phyloP scores from a whole-genome alignment of 2,329 filamentous ascomycete species.

The Emericellopsis cladophorae region DNA sequence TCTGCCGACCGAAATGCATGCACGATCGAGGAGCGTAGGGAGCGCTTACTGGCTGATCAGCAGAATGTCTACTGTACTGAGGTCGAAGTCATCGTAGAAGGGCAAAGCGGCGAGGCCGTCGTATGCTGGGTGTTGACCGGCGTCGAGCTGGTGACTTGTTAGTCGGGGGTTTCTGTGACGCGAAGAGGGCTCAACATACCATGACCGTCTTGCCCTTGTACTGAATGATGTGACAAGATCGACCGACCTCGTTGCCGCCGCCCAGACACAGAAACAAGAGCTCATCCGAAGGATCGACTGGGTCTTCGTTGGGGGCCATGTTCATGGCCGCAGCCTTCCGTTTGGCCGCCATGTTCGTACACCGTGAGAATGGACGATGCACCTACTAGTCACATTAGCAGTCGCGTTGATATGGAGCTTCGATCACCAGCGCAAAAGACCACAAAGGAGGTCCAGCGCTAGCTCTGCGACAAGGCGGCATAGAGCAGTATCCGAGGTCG shows the following conservation, averaged over 20 bases:
- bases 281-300: conserved; percentile 86
- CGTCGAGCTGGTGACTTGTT: conserved; percentile 60
- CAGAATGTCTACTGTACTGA: conserved; percentile 93
- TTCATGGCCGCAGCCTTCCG: conserved; percentile 73
- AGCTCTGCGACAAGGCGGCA: background rate
- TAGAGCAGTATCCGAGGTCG: background rate
- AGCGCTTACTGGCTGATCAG: conserved; percentile 93
- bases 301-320: conserved; percentile 57
- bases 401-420: background rate
- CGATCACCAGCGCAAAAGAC: too few species aligned
- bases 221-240: conserved; percentile 94
- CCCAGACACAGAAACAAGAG: conserved; percentile 88
- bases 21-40: background rate
- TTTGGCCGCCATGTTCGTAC: conserved; percentile 68
- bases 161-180: background rate
- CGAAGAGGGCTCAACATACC: conserved; percentile 39
- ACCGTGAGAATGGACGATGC: background rate
- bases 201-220: conserved; percentile 99
- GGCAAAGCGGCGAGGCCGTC: conserved; percentile 87
- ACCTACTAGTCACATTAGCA: conserved; percentile 2
- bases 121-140: conserved; percentile 92
- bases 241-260: conserved; percentile 91
- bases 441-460: too few species aligned
- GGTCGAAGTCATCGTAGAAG: conserved; percentile 97
- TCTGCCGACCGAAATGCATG: background rate